Base-by-base conservation (phyloP, 2,329 filamentous ascomycete species). In the Cryphonectria carpinicola region DNA sequence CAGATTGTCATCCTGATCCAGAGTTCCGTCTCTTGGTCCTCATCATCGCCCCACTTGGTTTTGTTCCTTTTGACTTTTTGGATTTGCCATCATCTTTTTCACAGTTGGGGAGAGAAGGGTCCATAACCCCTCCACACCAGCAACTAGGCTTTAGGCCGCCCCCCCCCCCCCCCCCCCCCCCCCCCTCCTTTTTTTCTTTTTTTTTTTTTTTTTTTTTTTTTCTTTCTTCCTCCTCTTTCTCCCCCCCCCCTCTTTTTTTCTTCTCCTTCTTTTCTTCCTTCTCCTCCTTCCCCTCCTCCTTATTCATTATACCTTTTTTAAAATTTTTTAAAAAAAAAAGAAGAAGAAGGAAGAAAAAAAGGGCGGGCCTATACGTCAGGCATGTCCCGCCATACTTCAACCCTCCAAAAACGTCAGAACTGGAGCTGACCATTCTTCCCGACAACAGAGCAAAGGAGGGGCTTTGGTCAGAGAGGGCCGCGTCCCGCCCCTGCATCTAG, bases 401-500 rank as follows among this genome's bases (percentile, higher is more conserved):
- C 37, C 60, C 60, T 43, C n/a, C 13, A 4, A 13, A 25, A 8
- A 58, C 37, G 61, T 46, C 61, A 19, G 46, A 14, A 52, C 28
- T 19, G 43, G 63, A 65, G n/a, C 63, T 65, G 41, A 49, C 63
- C 63, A 22, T 28, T 43, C 63, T 13, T 11, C 63, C 13, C 39
- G 17, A 49, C 32, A 65, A 10, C 39, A 37, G 43, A 28, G n/a
- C n/a, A 64, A 32, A 32, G 25, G 62, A 49, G 25, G 37, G 41
- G 61, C n/a, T 46, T 22, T 46, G 25, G 63, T n/a, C 46, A 49
- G 46, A 49, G 25, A 46, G 43, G 28, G 22, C 25, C 63, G 49
- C 49, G 63, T 41, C 63, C 63, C 14, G 28, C 41, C n/a, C 43
- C 63, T 65, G 22, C 28, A 13, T 65, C 63, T 65, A 65, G 63